Evolutionary conservation across 768 basidiomycete genomes (phyloP).

Genomic region (Podaxis mareebaensis): DNA sequence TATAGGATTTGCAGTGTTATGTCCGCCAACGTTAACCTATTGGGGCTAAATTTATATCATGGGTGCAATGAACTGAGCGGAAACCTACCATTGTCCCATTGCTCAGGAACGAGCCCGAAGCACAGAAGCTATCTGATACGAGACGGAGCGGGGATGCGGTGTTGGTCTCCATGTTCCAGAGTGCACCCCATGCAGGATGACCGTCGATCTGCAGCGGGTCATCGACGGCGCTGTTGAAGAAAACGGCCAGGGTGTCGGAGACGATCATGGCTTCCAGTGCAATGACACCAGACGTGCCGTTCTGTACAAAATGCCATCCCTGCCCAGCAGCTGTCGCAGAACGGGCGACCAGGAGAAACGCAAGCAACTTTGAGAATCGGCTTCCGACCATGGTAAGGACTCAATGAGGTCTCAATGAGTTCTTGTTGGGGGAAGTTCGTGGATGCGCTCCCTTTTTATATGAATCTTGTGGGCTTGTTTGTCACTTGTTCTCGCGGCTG

Average conservation of each 20-base stretch:
- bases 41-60: not conserved
- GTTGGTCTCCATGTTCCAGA: slow-evolving; percentile 44
- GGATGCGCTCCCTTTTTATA: not conserved
- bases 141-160: slow-evolving; percentile 34
- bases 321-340: slow-evolving; percentile 15
- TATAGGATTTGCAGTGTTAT: slow-evolving; percentile 27
- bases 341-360: not conserved
- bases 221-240: slow-evolving; percentile 31
- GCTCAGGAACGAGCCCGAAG: slow-evolving; percentile 39
- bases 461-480: not conserved
- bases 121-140: slow-evolving; percentile 41
- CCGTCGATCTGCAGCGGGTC: slow-evolving; percentile 43
- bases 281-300: slow-evolving; percentile 29
- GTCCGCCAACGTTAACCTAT: slow-evolving; percentile 33
- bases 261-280: slow-evolving; percentile 30
- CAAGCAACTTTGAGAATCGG: not conserved
- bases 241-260: slow-evolving; percentile 30
- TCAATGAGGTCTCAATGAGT: not conserved
- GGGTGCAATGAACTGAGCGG: not conserved
- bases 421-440: not conserved
- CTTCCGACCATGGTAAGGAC: slow-evolving; percentile 1
- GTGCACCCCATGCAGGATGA: slow-evolving; percentile 46
- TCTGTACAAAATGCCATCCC: slow-evolving; percentile 30
- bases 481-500: not conserved
- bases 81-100: slow-evolving; percentile 39